Percentiles rank a stretch among this genome's conserved stretches.
phyloP scores from a whole-genome alignment of 2,329 filamentous ascomycete species.

The Chalaropsis ovoidea region DNA sequence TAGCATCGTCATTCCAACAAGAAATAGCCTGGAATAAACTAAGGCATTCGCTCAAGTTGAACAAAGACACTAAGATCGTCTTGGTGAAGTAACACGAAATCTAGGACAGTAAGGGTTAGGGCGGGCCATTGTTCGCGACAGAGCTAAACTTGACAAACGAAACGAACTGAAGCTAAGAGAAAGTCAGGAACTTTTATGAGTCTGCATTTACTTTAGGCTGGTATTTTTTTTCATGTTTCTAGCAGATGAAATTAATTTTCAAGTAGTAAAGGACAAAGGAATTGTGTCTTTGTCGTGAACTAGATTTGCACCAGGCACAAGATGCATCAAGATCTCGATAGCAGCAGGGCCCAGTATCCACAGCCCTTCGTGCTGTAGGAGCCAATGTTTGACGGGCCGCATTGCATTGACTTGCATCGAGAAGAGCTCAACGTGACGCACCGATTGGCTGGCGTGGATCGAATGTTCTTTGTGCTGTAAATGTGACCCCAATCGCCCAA shows the following conservation, averaged over 20 bases:
- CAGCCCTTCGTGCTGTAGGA: neutral
- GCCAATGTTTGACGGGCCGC: neutral
- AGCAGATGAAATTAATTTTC: no score
- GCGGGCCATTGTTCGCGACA: neutral
- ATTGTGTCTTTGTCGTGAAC: neutral
- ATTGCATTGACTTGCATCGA: conserved; percentile 6
- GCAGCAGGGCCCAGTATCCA: neutral
- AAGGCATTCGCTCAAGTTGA: neutral
- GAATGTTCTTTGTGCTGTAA: conserved; percentile 1
- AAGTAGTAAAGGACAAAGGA: neutral
- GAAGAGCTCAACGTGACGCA: neutral
- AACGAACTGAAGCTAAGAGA: neutral
- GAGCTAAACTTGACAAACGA: neutral
- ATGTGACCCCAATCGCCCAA: neutral
- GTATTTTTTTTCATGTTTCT: no score
- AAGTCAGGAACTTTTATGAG: neutral
- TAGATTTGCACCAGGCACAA: conserved; percentile 1
- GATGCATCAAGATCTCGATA: conserved; percentile 2
- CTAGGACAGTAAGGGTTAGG: conserved; percentile 2
- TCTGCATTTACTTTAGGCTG: neutral
- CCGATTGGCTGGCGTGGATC: neutral
- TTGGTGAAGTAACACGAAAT: neutral
- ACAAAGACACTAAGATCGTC: neutral
- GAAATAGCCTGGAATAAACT: neutral
- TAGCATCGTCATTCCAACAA: neutral